Conservation (phyloP, 2,329 filamentous ascomycete species). For the Penicillium polonicum region DNA sequence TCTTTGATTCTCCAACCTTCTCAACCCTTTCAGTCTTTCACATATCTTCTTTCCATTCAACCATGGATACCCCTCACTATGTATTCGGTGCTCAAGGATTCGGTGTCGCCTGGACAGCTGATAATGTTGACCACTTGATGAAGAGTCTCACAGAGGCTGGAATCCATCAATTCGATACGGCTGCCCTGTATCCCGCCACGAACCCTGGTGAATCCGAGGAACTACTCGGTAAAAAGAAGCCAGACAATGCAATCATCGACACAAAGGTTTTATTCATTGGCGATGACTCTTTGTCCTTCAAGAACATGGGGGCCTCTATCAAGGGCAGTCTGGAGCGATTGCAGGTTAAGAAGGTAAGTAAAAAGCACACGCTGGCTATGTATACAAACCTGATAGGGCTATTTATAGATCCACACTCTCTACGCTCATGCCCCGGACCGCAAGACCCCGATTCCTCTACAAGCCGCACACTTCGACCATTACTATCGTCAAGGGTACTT, state of each 20-base stretch:
- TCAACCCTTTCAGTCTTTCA: neutral
- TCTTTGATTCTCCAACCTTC: neutral
- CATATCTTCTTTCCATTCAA: neutral
- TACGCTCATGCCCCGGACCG: conserved; percentile 7
- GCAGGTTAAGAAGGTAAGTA: neutral
- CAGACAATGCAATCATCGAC: neutral
- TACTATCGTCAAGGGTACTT: neutral
- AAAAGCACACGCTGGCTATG: fast-evolving
- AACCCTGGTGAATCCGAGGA: conserved; percentile 2
- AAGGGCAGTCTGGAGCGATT: neutral
- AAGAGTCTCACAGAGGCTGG: neutral
- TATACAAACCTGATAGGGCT: neutral
- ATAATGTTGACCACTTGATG: conserved; percentile 1
- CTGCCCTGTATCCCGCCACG: conserved; percentile 5
- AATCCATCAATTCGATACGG: conserved; percentile 2
- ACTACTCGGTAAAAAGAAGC: neutral
- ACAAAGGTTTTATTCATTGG: conserved; percentile 2
- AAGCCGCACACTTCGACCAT: conserved; percentile 4
- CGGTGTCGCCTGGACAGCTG: neutral
- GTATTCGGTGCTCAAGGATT: conserved; percentile 4
- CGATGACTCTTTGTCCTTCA: neutral
- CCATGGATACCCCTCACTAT: conserved; percentile 4
- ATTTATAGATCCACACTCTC: conserved; percentile 3
- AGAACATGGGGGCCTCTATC: conserved; percentile 3
- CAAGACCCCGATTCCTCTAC: neutral